Percentiles rank a stretch among this genome's conserved stretches.
These are phyloP conservation scores for Globisporangium lucens DNA, from an alignment of 352 stramenopile genomes.

Conservation along the genomic window DNA sequence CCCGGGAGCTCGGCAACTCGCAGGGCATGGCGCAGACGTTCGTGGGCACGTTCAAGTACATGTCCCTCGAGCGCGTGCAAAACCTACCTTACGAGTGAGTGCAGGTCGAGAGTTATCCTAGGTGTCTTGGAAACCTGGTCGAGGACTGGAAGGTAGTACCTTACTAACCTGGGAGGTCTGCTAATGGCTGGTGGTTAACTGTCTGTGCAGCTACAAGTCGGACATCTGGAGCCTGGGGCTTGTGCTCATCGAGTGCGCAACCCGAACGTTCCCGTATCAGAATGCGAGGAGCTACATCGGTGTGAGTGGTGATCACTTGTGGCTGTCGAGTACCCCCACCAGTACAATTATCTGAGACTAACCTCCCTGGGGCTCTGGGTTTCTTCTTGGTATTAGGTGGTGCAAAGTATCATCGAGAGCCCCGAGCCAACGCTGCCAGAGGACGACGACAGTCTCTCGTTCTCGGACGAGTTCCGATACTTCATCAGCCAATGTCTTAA, in stretches of 20 bases:
- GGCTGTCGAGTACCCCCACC: neutral
- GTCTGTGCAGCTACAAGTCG: constrained; percentile 59
- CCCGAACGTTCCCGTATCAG: constrained; percentile 50
- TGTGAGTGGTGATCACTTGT: constrained; percentile 20
- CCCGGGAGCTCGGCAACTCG: constrained; percentile 59
- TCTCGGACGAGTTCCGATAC: constrained; percentile 47
- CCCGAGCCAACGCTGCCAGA: constrained; percentile 41
- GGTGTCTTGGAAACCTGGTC: no score
- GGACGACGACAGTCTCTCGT: constrained; percentile 25
- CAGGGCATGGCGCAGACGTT: constrained; percentile 85
- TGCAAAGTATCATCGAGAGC: constrained; percentile 74
- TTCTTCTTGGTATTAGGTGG: constrained; percentile 30
- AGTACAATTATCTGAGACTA: neutral
- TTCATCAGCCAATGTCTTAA: constrained; percentile 62
- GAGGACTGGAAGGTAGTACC: neutral
- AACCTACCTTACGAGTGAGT: constrained; percentile 73
- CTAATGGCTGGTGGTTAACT: neutral
- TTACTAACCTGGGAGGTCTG: neutral
- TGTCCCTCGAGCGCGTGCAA: constrained; percentile 90
- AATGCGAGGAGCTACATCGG: constrained; percentile 66
- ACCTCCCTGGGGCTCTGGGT: neutral
- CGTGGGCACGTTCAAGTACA: constrained; percentile 91
- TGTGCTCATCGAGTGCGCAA: constrained; percentile 70
- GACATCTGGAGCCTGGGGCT: constrained; percentile 79
- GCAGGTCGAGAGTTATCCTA: no score